Conservation (phyloP, 2,329 filamentous ascomycete genomes). For the Aureobasidium namibiae region DNA sequence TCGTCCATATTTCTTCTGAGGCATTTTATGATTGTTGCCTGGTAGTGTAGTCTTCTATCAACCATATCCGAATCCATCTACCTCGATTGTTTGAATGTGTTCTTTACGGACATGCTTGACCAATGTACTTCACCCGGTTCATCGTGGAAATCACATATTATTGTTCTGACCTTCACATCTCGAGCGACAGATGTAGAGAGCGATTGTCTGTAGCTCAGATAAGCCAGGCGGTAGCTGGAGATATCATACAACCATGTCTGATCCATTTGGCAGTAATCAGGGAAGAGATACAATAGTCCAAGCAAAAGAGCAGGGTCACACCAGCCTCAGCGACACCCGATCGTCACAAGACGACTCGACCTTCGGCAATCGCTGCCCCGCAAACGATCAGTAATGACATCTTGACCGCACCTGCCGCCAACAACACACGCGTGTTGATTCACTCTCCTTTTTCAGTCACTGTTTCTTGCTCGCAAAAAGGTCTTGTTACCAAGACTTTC, state of each 20-base stretch:
- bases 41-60: too few relatives aligned
- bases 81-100: too few relatives aligned
- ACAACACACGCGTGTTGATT: neutral
- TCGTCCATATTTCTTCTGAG: neutral
- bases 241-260: neutral
- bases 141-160: too few relatives aligned
- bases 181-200: neutral
- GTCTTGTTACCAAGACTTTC: neutral
- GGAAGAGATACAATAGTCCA: neutral
- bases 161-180: neutral
- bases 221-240: too few relatives aligned
- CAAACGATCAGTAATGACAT: conserved; percentile 12
- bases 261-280: neutral
- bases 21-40: too few relatives aligned
- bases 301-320: neutral
- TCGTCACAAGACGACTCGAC: neutral
- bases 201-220: too few relatives aligned
- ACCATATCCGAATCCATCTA: too few relatives aligned
- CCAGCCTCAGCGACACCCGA: neutral
- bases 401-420: neutral
- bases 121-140: too few relatives aligned
- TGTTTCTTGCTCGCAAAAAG: too few relatives aligned
- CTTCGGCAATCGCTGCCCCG: conserved; percentile 4
- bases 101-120: too few relatives aligned
- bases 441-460: neutral